Conservation (phyloP, 768 basidiomycete species). For the Mycena capillaripes region DNA sequence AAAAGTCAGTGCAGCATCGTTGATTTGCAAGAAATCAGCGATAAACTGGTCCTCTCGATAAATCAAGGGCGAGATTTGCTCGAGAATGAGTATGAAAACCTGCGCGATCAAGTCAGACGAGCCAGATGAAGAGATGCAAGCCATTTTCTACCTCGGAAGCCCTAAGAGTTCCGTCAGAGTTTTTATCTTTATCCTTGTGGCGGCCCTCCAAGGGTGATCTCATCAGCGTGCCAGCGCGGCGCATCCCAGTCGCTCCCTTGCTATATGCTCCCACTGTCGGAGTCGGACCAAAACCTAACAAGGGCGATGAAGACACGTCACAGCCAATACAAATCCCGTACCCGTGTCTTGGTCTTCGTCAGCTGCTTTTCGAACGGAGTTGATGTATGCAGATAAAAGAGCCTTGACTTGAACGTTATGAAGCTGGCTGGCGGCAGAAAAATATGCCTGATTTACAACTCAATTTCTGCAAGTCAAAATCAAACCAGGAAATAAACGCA, state of each 20-base stretch:
- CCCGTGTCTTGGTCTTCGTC: slow-evolving; percentile 86
- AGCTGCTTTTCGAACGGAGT: slow-evolving; percentile 71
- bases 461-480: slow-evolving; percentile 9
- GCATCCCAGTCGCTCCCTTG: slow-evolving; percentile 72
- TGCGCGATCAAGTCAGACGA: background rate
- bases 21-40: slow-evolving; percentile 92
- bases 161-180: slow-evolving; percentile 69
- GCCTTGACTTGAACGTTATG: slow-evolving; percentile 87
- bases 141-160: slow-evolving; percentile 75
- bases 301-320: background rate
- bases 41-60: slow-evolving; percentile 91
- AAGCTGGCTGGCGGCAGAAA: slow-evolving; percentile 86
- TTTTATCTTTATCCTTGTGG: slow-evolving; percentile 71
- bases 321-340: slow-evolving; percentile 45
- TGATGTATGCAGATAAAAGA: slow-evolving; percentile 70
- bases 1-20: slow-evolving; percentile 89
- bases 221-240: slow-evolving; percentile 89
- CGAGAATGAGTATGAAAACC: slow-evolving; percentile 67
- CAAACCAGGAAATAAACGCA: slow-evolving; percentile 54
- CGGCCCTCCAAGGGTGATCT: slow-evolving; percentile 79
- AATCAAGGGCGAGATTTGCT: slow-evolving; percentile 82
- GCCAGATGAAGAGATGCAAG: background rate
- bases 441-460: slow-evolving; percentile 80
- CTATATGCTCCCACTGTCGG: slow-evolving; percentile 54
- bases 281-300: slow-evolving; percentile 61